Evolutionary conservation across 495 filamentous ascomycete species (phyloP).

Genomic region (Chaetomidium leptoderma): DNA sequence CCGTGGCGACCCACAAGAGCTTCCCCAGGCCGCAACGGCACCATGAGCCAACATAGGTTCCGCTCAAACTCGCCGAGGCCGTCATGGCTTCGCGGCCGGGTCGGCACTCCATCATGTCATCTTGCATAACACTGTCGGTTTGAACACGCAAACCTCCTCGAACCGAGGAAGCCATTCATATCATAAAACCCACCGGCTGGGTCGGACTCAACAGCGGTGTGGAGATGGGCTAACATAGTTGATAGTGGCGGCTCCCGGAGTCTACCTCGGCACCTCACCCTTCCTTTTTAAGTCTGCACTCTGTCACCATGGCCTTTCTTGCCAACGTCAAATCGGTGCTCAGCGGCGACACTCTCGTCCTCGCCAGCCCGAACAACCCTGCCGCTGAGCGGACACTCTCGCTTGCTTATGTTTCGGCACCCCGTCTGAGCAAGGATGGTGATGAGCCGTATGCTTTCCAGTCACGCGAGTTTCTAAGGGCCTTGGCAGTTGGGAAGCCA

Average conservation of each 20-base stretch:
- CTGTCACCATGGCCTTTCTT: slow-evolving; percentile 37
- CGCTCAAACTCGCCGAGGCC: no score
- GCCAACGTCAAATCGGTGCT: slow-evolving; percentile 90
- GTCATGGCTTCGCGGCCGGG: no score
- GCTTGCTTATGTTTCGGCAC: slow-evolving; percentile 85
- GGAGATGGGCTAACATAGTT: slow-evolving; percentile 2
- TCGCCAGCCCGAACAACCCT: slow-evolving; percentile 69
- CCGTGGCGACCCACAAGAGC: background rate
- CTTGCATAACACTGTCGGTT: no score
- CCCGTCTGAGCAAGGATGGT: slow-evolving; percentile 78
- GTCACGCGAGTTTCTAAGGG: slow-evolving; percentile 86
- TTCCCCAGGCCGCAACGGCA: no score
- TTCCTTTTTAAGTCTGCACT: background rate
- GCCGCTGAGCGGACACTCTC: slow-evolving; percentile 77
- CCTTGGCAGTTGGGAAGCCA: slow-evolving; percentile 76
- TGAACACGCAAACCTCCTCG: no score
- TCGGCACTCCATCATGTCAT: no score
- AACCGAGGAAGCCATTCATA: background rate
- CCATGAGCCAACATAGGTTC: no score
- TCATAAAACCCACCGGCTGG: background rate
- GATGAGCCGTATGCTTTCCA: slow-evolving; percentile 91
- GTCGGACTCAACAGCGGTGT: background rate
- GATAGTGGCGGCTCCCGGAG: slow-evolving; percentile 3
- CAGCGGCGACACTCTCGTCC: slow-evolving; percentile 85
- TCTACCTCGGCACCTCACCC: background rate